Percentiles rank a stretch among this genome's conserved stretches.
These are phyloP conservation scores for Aegle marmelos DNA, from an alignment of 345 rosid species.

Conservation along the genomic window DNA sequence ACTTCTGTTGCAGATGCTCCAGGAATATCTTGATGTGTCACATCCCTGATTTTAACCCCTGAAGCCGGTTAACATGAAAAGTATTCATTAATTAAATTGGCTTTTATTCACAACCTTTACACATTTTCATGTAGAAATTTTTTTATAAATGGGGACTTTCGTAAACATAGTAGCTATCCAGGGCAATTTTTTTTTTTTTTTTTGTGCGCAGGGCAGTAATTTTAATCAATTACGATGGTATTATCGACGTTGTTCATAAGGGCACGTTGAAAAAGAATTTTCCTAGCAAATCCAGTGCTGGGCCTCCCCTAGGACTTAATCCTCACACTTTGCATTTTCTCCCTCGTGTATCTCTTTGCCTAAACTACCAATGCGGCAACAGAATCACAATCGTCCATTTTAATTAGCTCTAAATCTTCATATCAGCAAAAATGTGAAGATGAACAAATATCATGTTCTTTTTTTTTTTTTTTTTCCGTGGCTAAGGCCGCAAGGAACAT, in stretches of 20 bases:
- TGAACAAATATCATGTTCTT: no score
- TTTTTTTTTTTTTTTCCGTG: no score
- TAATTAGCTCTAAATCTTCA: not conserved
- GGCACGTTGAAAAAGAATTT: not conserved
- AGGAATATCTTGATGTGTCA: constrained; percentile 50
- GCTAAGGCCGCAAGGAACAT: no score
- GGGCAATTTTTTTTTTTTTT: constrained; percentile 48
- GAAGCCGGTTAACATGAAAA: constrained; percentile 36
- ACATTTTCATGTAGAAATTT: not conserved
- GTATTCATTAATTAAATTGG: no score
- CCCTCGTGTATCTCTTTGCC: constrained; percentile 11
- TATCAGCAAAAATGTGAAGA: no score
- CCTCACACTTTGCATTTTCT: constrained; percentile 36
- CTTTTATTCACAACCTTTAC: not conserved
- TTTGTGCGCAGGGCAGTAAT: constrained; percentile 65
- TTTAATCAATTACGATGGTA: constrained; percentile 55
- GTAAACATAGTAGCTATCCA: constrained; percentile 22
- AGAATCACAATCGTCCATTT: not conserved
- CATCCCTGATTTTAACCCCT: constrained; percentile 57
- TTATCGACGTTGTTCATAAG: constrained; percentile 29
- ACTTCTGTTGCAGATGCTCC: constrained; percentile 58
- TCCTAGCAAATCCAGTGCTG: constrained; percentile 23
- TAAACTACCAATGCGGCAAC: no score
- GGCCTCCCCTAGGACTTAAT: constrained; percentile 35
- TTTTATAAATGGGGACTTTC: no score